Evolutionary conservation across 2,329 filamentous ascomycete genomes (phyloP), one percentile per base, ranked within the genome.

Genomic region (Hymenoscyphus fraxineus): DNA sequence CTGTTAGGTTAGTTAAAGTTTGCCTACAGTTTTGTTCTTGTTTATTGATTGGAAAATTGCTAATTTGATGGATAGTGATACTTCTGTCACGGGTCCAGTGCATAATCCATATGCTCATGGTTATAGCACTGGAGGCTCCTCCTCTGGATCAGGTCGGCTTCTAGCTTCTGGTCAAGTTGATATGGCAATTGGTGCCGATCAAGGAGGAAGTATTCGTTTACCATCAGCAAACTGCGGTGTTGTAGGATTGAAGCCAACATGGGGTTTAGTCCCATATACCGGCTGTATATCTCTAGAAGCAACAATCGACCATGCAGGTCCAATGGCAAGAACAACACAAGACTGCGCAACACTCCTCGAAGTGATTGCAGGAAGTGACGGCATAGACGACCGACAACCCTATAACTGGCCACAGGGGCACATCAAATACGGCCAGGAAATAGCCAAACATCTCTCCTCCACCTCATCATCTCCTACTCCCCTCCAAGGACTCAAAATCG

Each of bases 81-180:
- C 69, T 1, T 69, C 67, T 1, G 58, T 70, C 15, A 70, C 69
- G 9, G 70, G 70, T 3, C 68, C 68, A 7, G 68, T 72, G 1
- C 68, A 84, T 5, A 84, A 82, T 55, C 81, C 82, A 0, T 76
- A 77, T 44, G 70, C 69, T 1, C 67, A 74, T 56, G 81, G 81
- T 0, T 83, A 83, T 66, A 80, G 77, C 0, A 75, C 79, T 9
- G 81, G 82, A 2, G 82, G 82, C 1, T 83, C 81, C 58, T 82
- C 79, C 0, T 80, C 78, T 2, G 82, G 82, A 0, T 78, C 78
- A 13, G 80, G 77, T 0, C 80, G 79, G 0, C 75, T 84, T 0
- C 78, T 84, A 1, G 78, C 77, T 0, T 73, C 77, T 4, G 78
- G 79, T 0, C 67, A 76, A 3, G 76, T 80, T 6, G 80, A 83